Conservation (phyloP, 768 basidiomycete genomes). For the Macrolepiota dolichaula region DNA sequence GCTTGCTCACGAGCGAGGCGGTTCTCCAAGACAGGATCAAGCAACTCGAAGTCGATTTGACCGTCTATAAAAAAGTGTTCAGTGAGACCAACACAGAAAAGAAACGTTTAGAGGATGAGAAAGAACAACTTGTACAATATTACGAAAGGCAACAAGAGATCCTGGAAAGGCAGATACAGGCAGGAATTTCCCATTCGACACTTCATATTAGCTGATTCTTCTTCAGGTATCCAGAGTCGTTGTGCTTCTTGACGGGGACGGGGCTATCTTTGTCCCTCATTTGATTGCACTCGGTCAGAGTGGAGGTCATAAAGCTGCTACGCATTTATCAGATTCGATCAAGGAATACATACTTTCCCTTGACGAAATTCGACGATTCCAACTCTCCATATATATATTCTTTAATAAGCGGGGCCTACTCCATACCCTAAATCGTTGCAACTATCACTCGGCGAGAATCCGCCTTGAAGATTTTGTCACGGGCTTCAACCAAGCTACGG, state of each 20-base stretch:
- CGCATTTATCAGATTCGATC: conserved; percentile 41
- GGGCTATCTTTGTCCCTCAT: conserved; percentile 53
- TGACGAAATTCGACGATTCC: conserved; percentile 37
- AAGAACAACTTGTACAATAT: conserved; percentile 31
- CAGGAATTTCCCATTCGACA: conserved; percentile 10
- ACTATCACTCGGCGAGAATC: conserved; percentile 28
- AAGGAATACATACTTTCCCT: conserved; percentile 30
- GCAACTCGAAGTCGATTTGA: conserved; percentile 36
- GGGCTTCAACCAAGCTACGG: conserved; percentile 69
- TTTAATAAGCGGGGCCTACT: conserved; percentile 59
- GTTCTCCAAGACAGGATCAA: conserved; percentile 27
- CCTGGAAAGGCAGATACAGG: conserved; percentile 40
- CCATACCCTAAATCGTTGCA: conserved; percentile 44
- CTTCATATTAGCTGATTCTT: background rate
- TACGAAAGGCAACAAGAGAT: conserved; percentile 34
- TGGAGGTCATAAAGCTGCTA: conserved; percentile 58
- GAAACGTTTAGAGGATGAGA: conserved; percentile 15
- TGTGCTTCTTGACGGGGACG: conserved; percentile 65
- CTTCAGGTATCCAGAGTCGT: conserved; percentile 40
- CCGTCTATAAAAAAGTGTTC: conserved; percentile 42
- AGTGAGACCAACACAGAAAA: conserved; percentile 33
- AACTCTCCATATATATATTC: conserved; percentile 65
- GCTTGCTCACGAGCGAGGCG: conserved; percentile 30
- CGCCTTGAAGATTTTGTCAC: conserved; percentile 62
- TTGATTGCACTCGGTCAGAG: conserved; percentile 51